These are phyloP conservation scores for Aspergillus steynii DNA, from an alignment of 495 filamentous ascomycete genomes.

Conservation along the genomic window DNA sequence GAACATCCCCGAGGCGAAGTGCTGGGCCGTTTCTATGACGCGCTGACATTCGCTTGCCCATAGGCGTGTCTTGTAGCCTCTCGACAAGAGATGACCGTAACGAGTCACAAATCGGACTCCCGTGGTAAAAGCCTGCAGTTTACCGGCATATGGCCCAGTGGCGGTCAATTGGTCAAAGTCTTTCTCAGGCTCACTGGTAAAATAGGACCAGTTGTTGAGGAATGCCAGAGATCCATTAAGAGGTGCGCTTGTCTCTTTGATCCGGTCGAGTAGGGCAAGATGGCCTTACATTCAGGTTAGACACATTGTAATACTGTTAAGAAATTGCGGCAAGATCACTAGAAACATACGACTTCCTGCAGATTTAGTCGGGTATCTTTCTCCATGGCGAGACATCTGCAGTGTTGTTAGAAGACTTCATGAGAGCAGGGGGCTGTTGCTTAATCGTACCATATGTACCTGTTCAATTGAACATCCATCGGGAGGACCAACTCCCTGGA, in stretches of 20 bases:
- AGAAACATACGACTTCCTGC: conserved; percentile 49
- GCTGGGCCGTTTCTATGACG: conserved; percentile 58
- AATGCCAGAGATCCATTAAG: conserved; percentile 54
- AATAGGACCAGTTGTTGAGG: conserved; percentile 57
- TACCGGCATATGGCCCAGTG: conserved; percentile 59
- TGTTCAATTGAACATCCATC: conserved; percentile 53
- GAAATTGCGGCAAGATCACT: not conserved
- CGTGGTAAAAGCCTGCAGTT: conserved; percentile 54
- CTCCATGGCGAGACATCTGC: conserved; percentile 60
- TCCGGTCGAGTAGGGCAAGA: conserved; percentile 44
- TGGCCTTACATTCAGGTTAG: conserved; percentile 40
- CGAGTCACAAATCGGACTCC: conserved; percentile 57
- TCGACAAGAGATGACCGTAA: conserved; percentile 47
- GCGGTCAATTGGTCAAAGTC: conserved; percentile 58
- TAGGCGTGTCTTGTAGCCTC: conserved; percentile 30
- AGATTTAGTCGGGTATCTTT: conserved; percentile 57
- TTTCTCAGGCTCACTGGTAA: conserved; percentile 38
- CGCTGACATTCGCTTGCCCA: conserved; percentile 59
- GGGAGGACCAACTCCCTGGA: conserved; percentile 42
- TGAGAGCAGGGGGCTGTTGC: not conserved
- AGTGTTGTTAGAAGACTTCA: conserved; percentile 2
- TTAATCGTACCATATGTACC: conserved; percentile 56
- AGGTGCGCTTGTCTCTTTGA: conserved; percentile 40
- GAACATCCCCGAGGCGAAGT: conserved; percentile 59
- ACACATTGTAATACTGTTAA: not conserved